A percentile compares a stretch with the other conserved stretches of the same genome.
phyloP scores from a whole-genome alignment of 768 basidiomycete genomes.

The Leucogyrophana mollusca region DNA sequence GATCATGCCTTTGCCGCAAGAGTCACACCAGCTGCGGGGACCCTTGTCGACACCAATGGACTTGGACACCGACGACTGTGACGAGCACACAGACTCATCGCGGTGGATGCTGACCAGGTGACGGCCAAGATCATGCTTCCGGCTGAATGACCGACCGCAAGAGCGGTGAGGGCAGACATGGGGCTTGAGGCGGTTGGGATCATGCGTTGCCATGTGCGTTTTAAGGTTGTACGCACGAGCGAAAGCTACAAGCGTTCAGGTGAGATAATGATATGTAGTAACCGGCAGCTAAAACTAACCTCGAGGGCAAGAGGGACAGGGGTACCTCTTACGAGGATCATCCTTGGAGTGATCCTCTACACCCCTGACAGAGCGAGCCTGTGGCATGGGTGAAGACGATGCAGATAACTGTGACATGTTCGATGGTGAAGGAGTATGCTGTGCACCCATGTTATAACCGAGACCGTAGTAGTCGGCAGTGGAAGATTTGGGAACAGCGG shows the following conservation, averaged over 20 bases:
- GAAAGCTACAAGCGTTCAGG: slow-evolving; percentile 55
- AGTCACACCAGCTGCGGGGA: slow-evolving; percentile 67
- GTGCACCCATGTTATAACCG: slow-evolving; percentile 27
- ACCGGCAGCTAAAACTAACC: slow-evolving; percentile 38
- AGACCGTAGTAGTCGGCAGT: slow-evolving; percentile 46
- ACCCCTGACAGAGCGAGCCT: slow-evolving; percentile 35
- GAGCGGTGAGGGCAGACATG: slow-evolving; percentile 83
- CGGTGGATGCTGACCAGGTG: slow-evolving; percentile 87
- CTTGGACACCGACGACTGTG: slow-evolving; percentile 37
- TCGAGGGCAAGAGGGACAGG: slow-evolving; percentile 71
- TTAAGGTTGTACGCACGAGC: slow-evolving; percentile 94
- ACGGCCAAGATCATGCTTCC: slow-evolving; percentile 91
- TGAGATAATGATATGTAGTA: neutral
- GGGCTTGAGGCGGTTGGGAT: slow-evolving; percentile 87
- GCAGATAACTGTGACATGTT: slow-evolving; percentile 51
- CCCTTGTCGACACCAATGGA: slow-evolving; percentile 71
- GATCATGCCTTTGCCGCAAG: slow-evolving; percentile 68
- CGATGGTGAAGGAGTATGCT: slow-evolving; percentile 55
- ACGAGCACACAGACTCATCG: slow-evolving; percentile 52
- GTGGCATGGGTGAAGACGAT: slow-evolving; percentile 39
- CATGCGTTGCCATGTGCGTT: slow-evolving; percentile 93
- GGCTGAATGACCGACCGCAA: slow-evolving; percentile 89
- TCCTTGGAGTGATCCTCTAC: slow-evolving; percentile 46
- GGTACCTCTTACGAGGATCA: slow-evolving; percentile 78
- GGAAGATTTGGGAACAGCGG: slow-evolving; percentile 47